These are phyloP conservation scores for Erythrophleum ivorense DNA, from an alignment of 331 rosid genomes.

Conservation along the genomic window DNA sequence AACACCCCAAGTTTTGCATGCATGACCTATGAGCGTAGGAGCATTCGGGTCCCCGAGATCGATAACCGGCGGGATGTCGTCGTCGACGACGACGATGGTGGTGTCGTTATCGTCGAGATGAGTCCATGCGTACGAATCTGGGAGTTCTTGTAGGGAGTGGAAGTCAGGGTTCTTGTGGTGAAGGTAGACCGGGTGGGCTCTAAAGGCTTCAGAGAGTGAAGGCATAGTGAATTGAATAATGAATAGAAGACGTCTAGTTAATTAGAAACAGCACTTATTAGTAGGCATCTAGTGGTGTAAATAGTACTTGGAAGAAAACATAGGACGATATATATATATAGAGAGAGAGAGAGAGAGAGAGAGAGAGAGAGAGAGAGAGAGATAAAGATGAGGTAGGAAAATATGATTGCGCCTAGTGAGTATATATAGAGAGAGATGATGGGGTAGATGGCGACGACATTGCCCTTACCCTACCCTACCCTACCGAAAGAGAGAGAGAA, in stretches of 20 bases:
- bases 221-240: slow-evolving; percentile 51
- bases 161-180: slow-evolving; percentile 60
- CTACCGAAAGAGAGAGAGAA: not conserved
- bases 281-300: not conserved
- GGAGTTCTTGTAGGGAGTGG: slow-evolving; percentile 59
- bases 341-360: too few relatives aligned
- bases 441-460: slow-evolving; percentile 49
- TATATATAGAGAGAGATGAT: slow-evolving; percentile 57
- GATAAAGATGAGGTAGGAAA: slow-evolving; percentile 41
- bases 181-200: slow-evolving; percentile 54
- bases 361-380: slow-evolving; percentile 6
- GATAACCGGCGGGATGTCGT: slow-evolving; percentile 64
- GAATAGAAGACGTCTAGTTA: not conserved
- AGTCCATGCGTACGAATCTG: slow-evolving; percentile 76
- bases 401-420: slow-evolving; percentile 31
- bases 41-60: slow-evolving; percentile 66
- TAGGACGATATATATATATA: slow-evolving; percentile 31
- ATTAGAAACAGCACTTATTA: not conserved
- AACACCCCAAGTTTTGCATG: slow-evolving; percentile 80
- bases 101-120: slow-evolving; percentile 12
- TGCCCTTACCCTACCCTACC: slow-evolving; percentile 20
- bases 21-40: slow-evolving; percentile 52
- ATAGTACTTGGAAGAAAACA: slow-evolving; percentile 33
- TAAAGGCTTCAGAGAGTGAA: slow-evolving; percentile 63
- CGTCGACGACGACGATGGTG: not conserved